These are phyloP conservation scores for Lenwebbia sp. DNA, from an alignment of 345 rosid genomes.

Conservation along the genomic window DNA sequence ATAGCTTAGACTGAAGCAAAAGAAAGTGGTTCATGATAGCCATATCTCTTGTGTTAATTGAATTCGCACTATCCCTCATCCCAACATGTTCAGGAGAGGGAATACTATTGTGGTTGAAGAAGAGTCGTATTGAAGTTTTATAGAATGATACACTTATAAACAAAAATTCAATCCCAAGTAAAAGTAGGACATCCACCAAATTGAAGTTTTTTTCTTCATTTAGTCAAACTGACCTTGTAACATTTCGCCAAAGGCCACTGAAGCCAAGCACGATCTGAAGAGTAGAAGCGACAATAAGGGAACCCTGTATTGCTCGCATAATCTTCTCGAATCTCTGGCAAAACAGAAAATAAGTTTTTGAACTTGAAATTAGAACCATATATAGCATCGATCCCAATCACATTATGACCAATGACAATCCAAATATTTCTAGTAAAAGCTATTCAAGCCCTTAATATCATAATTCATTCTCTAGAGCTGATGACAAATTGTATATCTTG, in stretches of 20 bases:
- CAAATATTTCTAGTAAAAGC: background rate
- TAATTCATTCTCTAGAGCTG: background rate
- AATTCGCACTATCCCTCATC: background rate
- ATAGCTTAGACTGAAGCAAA: background rate
- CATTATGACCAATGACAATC: background rate
- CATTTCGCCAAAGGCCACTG: slow-evolving; percentile 99
- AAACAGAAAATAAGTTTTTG: background rate
- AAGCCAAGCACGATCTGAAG: slow-evolving; percentile 98
- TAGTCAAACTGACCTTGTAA: slow-evolving; percentile 48
- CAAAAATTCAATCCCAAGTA: background rate
- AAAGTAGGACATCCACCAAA: background rate
- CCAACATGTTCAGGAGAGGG: background rate
- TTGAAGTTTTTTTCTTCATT: background rate
- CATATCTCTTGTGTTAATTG: background rate
- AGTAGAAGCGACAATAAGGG: slow-evolving; percentile 85
- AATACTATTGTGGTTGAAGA: background rate
- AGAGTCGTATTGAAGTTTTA: background rate
- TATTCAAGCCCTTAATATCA: background rate
- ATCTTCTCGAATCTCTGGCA: slow-evolving; percentile 20
- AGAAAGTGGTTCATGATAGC: background rate
- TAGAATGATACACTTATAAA: background rate
- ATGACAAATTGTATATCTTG: background rate
- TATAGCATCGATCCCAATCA: background rate
- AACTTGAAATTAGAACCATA: background rate
- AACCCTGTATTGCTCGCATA: slow-evolving; percentile 98